Percentiles rank a stretch among this genome's conserved stretches.
These are phyloP conservation scores for Fonsecaea pugnacius DNA, from an alignment of 2,329 filamentous ascomycete genomes.

Conservation along the genomic window DNA sequence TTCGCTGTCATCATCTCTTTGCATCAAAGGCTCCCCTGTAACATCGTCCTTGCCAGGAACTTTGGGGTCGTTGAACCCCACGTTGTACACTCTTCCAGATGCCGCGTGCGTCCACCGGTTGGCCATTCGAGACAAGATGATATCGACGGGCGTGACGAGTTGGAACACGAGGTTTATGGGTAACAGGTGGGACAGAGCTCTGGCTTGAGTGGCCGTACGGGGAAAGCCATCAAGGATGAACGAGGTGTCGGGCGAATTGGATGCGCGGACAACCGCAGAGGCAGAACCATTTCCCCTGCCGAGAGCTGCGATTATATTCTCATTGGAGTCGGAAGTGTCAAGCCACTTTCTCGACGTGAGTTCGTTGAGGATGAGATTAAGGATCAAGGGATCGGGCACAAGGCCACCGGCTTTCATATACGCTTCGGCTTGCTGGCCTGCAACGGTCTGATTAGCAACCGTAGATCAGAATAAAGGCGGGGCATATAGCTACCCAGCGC, in stretches of 20 bases:
- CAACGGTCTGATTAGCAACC: slow-evolving; percentile 33
- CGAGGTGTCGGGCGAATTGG: slow-evolving; percentile 76
- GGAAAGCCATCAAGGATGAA: slow-evolving; percentile 98
- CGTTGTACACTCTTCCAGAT: slow-evolving; percentile 93
- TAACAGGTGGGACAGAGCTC: slow-evolving; percentile 75
- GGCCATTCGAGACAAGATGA: slow-evolving; percentile 86
- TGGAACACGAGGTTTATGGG: slow-evolving; percentile 95
- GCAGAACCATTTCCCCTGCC: slow-evolving; percentile 51
- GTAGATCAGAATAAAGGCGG: neutral
- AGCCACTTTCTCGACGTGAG: slow-evolving; percentile 86
- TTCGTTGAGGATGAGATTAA: slow-evolving; percentile 89
- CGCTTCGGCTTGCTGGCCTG: slow-evolving; percentile 86
- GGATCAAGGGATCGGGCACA: slow-evolving; percentile 89
- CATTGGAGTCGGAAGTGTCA: slow-evolving; percentile 44
- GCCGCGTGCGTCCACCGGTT: slow-evolving; percentile 92
- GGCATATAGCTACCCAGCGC: slow-evolving; percentile 68
- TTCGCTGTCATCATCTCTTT: slow-evolving; percentile 83
- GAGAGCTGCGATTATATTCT: slow-evolving; percentile 42
- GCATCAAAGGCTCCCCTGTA: slow-evolving; percentile 82
- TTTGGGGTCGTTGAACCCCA: slow-evolving; percentile 83
- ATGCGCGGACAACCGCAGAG: slow-evolving; percentile 36
- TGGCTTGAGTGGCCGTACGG: slow-evolving; percentile 79
- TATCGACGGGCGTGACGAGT: slow-evolving; percentile 79
- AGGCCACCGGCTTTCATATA: slow-evolving; percentile 86
- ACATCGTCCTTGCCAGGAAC: slow-evolving; percentile 82